Evolutionary conservation across 495 filamentous ascomycete species (phyloP).

Genomic region (Tirmania nivea): DNA sequence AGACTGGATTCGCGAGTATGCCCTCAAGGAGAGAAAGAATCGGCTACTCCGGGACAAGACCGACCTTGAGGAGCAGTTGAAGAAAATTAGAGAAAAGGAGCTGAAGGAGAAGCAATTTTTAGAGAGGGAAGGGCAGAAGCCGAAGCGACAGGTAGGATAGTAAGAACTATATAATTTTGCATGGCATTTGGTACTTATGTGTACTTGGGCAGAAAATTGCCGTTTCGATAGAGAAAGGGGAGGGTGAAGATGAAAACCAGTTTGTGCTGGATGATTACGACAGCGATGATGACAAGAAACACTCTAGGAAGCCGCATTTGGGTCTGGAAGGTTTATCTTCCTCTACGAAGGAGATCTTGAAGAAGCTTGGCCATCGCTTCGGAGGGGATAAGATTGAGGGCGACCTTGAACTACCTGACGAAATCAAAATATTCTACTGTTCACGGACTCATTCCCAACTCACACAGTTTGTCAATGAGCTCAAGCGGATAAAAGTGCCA

Average conservation of each 20-base stretch:
- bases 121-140: slow-evolving; percentile 16
- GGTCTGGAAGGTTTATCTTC: slow-evolving; percentile 31
- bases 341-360: slow-evolving; percentile 42
- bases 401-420: slow-evolving; percentile 31
- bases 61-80: slow-evolving; percentile 49
- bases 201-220: slow-evolving; percentile 20
- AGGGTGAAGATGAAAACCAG: slow-evolving; percentile 40
- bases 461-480: slow-evolving; percentile 77
- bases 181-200: neutral
- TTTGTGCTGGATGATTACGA: slow-evolving; percentile 67
- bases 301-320: slow-evolving; percentile 6
- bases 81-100: slow-evolving; percentile 47
- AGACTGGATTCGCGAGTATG: slow-evolving; percentile 69
- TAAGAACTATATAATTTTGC: neutral
- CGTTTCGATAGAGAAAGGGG: slow-evolving; percentile 7
- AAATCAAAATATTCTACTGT: slow-evolving; percentile 74
- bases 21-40: slow-evolving; percentile 40
- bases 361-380: slow-evolving; percentile 27
- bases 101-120: slow-evolving; percentile 31
- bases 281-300: slow-evolving; percentile 34
- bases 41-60: slow-evolving; percentile 41
- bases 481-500: slow-evolving; percentile 62
- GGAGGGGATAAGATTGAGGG: slow-evolving; percentile 26
- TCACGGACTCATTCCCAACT: slow-evolving; percentile 91
- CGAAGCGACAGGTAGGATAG: slow-evolving; percentile 6